Evolutionary conservation across 2,329 filamentous ascomycete genomes (phyloP).

Genomic region (Blastomyces emzantsi): DNA sequence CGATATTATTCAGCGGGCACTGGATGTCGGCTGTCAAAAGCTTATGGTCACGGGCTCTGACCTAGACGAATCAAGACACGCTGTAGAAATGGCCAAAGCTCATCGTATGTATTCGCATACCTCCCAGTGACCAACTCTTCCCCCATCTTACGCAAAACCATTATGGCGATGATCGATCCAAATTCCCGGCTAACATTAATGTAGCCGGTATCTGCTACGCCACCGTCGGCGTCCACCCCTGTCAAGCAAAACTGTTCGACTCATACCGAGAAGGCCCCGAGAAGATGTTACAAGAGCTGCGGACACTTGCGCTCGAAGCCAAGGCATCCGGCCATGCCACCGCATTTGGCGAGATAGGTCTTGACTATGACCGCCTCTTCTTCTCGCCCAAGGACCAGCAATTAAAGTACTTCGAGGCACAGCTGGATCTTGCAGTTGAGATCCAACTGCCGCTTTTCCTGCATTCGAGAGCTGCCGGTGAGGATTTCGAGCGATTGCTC

Average conservation of each 20-base stretch:
- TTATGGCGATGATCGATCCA: not conserved
- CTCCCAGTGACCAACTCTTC: not conserved
- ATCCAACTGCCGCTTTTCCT: constrained; percentile 82
- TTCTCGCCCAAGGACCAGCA: constrained; percentile 72
- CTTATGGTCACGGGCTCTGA: constrained; percentile 92
- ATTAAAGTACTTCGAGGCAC: constrained; percentile 72
- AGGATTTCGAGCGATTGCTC: constrained; percentile 70
- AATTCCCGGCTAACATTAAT: not conserved
- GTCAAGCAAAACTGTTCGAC: constrained; percentile 71
- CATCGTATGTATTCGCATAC: constrained; percentile 51
- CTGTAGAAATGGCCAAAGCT: constrained; percentile 61
- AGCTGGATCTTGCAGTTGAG: constrained; percentile 67
- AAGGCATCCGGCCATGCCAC: constrained; percentile 53
- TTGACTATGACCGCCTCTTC: constrained; percentile 89
- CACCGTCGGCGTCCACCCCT: constrained; percentile 91
- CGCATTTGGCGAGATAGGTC: constrained; percentile 89
- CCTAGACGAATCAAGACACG: constrained; percentile 65
- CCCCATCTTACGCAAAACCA: not conserved
- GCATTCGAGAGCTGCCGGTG: constrained; percentile 78
- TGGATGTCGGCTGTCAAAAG: constrained; percentile 71
- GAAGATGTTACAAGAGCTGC: constrained; percentile 49
- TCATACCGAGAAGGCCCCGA: constrained; percentile 40
- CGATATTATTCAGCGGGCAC: constrained; percentile 69
- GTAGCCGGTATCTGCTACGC: constrained; percentile 73
- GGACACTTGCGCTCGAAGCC: constrained; percentile 52